These are phyloP conservation scores for Paramecium sonneborni DNA, from an alignment of 73 alveolate genomes.

Conservation along the genomic window DNA sequence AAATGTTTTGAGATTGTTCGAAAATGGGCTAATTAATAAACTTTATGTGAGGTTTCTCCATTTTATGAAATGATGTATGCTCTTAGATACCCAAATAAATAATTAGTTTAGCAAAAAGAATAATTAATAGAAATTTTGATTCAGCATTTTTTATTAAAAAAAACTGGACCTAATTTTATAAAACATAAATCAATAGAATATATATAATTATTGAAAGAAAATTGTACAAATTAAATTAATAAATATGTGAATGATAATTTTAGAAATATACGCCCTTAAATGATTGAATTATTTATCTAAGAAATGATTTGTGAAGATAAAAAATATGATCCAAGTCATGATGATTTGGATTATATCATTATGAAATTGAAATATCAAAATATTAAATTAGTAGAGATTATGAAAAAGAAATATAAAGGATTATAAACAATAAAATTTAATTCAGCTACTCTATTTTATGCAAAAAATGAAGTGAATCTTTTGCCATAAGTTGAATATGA, in stretches of 20 bases:
- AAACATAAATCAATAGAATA: neutral
- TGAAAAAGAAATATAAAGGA: neutral
- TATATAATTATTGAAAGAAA: neutral
- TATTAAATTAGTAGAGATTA: neutral
- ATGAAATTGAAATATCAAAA: neutral
- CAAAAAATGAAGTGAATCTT: neutral
- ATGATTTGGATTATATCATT: neutral
- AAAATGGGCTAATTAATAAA: neutral
- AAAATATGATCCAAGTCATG: neutral
- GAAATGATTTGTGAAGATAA: neutral
- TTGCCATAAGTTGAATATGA: neutral
- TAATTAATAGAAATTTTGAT: neutral
- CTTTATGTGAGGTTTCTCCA: neutral
- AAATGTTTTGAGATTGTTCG: neutral
- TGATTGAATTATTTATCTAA: neutral
- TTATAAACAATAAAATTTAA: neutral
- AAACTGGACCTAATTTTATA: neutral
- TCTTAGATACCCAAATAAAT: neutral
- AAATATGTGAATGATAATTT: neutral
- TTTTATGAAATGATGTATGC: neutral
- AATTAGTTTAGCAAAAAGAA: neutral
- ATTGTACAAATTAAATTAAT: neutral
- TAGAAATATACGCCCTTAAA: neutral
- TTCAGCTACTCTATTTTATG: neutral
- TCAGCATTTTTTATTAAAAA: neutral